phyloP scores from a whole-genome alignment of 2,329 filamentous ascomycete genomes.

The Phialophora verrucosa region DNA sequence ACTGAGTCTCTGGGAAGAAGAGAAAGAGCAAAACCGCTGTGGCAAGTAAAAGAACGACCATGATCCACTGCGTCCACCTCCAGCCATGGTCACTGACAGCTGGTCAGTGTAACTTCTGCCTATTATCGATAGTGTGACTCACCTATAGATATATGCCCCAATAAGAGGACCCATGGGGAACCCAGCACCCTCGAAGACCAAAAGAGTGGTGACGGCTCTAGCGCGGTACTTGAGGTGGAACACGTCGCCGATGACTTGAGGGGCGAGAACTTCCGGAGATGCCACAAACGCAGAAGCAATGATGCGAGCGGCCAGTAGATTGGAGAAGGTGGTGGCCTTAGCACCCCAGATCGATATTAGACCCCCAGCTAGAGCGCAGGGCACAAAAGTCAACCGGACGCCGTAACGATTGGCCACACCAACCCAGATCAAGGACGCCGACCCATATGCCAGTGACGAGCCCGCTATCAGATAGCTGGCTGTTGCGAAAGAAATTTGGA shows the following conservation, averaged over 20 bases:
- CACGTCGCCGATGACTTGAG: slow-evolving; percentile 17
- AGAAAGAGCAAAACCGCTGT: slow-evolving; percentile 6
- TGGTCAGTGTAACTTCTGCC: background rate
- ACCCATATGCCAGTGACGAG: too few relatives aligned
- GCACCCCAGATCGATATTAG: slow-evolving; percentile 12
- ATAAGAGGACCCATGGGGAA: slow-evolving; percentile 11
- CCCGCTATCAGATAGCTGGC: too few relatives aligned
- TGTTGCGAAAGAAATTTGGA: too few relatives aligned
- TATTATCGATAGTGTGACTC: slow-evolving; percentile 2
- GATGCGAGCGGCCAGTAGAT: slow-evolving; percentile 5
- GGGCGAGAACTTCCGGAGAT: slow-evolving; percentile 13
- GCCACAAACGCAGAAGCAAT: slow-evolving; percentile 3
- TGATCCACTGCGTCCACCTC: slow-evolving; percentile 19
- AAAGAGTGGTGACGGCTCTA: slow-evolving; percentile 7
- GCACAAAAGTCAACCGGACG: too few relatives aligned
- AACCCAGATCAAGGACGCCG: too few relatives aligned
- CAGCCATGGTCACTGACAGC: slow-evolving; percentile 1
- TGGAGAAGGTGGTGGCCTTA: slow-evolving; percentile 12
- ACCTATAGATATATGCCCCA: slow-evolving; percentile 18
- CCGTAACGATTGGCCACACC: too few relatives aligned
- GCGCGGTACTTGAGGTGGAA: slow-evolving; percentile 16
- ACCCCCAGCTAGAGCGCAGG: background rate
- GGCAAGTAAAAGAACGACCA: slow-evolving; percentile 3
- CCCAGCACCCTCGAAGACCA: slow-evolving; percentile 6
- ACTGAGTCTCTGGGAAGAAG: slow-evolving; percentile 19